Base-by-base conservation (phyloP, 2,329 filamentous ascomycete genomes). In the Ophiocordyceps sinensis region DNA sequence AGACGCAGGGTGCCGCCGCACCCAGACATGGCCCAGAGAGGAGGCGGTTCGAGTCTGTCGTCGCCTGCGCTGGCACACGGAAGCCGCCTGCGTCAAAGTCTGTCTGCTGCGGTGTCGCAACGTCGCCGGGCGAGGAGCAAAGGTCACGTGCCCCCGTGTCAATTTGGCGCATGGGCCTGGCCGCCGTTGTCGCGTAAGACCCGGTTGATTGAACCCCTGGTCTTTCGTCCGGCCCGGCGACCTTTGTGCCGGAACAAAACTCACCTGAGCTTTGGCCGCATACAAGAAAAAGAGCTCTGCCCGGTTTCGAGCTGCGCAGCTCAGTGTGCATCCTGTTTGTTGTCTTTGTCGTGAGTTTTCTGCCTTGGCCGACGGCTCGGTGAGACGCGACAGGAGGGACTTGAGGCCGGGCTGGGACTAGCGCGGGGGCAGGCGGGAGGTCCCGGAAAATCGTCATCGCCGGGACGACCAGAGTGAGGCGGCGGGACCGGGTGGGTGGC, bases 371-470 rank as follows among this genome's bases (percentile, higher is more conserved):
- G 21, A 13, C 28, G n/a, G 23, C 11, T 31, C 12, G 7, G 45
- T 41, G 45, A 49, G 47, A 49, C 47, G 47, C 47, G 47, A 44
- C 44, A 37, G 38, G n/a, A n/a, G 30, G 19, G 30, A 13, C 17
- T 13, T 8, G 2, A 12, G 28, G 12, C 45, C 40, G 8, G 12
- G 41, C 30, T 4, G 28, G 40, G 45, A 36, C 43, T 49, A 49
- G 47, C 43, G 37, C 17, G 4, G 14, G n/a, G 35, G 11, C 8
- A 23, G 28, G 44, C 40, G 29, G 38, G 38, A 41, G 42, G 37
- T 42, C 44, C 38, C 47, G 41, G 44, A 46, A 51, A 49, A 51
- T 50, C 49, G 51, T 53, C 53, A 58, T 61, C 51, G 49, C 56
- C 53, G 47, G 49, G 58, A 60, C 58, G 55, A 61, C 57, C 47